Conservation (phyloP, 2,329 filamentous ascomycete genomes). For the Cladophialophora yegresii region DNA sequence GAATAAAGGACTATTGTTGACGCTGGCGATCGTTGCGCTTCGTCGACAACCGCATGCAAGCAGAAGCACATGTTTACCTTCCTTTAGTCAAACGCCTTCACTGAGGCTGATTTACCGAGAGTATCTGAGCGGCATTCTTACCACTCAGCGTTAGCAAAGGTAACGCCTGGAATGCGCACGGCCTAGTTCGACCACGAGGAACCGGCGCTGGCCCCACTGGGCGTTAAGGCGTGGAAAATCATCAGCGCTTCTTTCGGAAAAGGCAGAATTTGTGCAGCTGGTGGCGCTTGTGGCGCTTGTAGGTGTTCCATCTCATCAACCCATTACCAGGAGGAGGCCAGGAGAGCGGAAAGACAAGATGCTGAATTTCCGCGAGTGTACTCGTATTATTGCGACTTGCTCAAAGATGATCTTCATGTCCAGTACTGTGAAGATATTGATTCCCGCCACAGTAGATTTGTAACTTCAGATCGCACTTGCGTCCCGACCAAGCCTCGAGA, state of each 20-base stretch:
- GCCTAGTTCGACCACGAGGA: constrained; percentile 8
- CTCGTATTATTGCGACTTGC: background rate
- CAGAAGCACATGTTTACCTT: constrained; percentile 7
- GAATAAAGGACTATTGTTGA: background rate
- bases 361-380: background rate
- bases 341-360: background rate
- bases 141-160: constrained; percentile 31
- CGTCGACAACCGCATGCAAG: background rate
- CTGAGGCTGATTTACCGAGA: constrained; percentile 12
- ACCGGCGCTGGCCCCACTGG: constrained; percentile 12
- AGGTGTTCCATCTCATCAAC: background rate
- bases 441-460: background rate
- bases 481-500: background rate
- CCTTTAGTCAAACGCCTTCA: background rate
- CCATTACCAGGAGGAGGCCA: background rate
- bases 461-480: background rate
- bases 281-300: constrained; percentile 11
- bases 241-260: constrained; percentile 18
- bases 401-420: background rate
- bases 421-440: background rate
- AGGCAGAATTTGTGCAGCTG: background rate
- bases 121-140: constrained; percentile 22
- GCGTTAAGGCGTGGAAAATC: constrained; percentile 11
- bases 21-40: background rate
- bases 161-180: constrained; percentile 24